These are phyloP conservation scores for Coemansia sp. DNA, from an alignment of 192 early-diverging fungal genomes.

Conservation along the genomic window DNA sequence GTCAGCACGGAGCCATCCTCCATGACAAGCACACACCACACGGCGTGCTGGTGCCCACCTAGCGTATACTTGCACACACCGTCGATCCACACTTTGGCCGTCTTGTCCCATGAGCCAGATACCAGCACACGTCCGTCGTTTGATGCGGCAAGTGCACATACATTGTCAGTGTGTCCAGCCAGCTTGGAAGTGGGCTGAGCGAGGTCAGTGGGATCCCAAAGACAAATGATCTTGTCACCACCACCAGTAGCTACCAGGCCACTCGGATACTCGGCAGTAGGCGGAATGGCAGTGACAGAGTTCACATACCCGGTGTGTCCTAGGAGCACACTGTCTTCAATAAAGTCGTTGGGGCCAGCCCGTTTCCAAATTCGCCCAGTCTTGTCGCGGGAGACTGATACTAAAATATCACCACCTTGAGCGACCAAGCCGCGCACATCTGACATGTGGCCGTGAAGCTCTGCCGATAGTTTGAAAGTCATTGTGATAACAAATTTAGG, in stretches of 20 bases:
- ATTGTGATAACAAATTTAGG: constrained; percentile 13
- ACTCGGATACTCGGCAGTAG: constrained; percentile 63
- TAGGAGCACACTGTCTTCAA: constrained; percentile 56
- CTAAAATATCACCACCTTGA: constrained; percentile 61
- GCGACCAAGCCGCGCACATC: constrained; percentile 73
- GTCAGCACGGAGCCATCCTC: constrained; percentile 75
- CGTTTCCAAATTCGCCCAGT: constrained; percentile 76
- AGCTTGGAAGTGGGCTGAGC: constrained; percentile 68
- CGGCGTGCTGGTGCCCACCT: constrained; percentile 78
- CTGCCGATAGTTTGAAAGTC: constrained; percentile 61
- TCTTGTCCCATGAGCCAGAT: constrained; percentile 98
- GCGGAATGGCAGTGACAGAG: constrained; percentile 65
- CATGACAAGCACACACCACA: constrained; percentile 90
- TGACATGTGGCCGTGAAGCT: constrained; percentile 58
- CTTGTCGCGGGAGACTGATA: constrained; percentile 78
- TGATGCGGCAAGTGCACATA: constrained; percentile 77
- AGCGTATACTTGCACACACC: constrained; percentile 73
- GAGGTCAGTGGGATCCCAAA: constrained; percentile 72
- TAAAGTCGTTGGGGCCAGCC: constrained; percentile 57
- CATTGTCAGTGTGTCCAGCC: constrained; percentile 84
- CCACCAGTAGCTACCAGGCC: constrained; percentile 86
- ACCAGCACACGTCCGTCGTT: constrained; percentile 70
- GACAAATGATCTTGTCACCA: constrained; percentile 81
- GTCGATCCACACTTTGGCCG: constrained; percentile 89
- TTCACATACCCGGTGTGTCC: constrained; percentile 86